A percentile compares a stretch with the other conserved stretches of the same genome.
Conservation (phyloP, 169 alveolate genomes). For the Cryptosporidium sp. region DNA sequence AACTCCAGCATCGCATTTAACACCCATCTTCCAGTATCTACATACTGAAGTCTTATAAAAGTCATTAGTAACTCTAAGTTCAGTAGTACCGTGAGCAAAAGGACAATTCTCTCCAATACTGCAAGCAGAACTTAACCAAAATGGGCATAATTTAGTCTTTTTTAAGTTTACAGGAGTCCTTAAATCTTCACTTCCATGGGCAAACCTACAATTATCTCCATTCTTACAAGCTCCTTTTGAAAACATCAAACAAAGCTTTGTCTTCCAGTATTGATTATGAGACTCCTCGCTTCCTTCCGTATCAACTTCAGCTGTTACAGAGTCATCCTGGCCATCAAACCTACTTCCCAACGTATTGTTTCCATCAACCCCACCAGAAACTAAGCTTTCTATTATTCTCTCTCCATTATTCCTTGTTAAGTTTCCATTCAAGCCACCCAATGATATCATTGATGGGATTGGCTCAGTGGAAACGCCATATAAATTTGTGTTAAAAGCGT, state of each 20-base stretch:
- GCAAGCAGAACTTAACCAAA: constrained; percentile 72
- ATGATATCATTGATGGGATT: background rate
- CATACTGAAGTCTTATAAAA: constrained; percentile 82
- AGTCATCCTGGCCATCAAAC: constrained; percentile 1
- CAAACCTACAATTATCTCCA: constrained; percentile 74
- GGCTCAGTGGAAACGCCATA: constrained; percentile 12
- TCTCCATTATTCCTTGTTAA: background rate
- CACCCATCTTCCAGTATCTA: constrained; percentile 82
- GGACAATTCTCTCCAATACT: constrained; percentile 78
- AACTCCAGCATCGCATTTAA: constrained; percentile 79
- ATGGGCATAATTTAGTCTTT: constrained; percentile 76
- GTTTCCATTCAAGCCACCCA: constrained; percentile 7
- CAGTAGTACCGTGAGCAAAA: constrained; percentile 83
- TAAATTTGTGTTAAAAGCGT: constrained; percentile 5
- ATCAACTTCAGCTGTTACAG: constrained; percentile 9
- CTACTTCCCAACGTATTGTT: background rate
- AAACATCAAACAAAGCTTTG: constrained; percentile 72
- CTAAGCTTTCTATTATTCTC: background rate
- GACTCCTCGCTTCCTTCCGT: constrained; percentile 16
- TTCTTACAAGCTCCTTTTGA: constrained; percentile 69
- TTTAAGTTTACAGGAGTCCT: constrained; percentile 75
- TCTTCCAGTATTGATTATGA: constrained; percentile 73
- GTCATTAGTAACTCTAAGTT: constrained; percentile 82
- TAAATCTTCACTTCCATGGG: constrained; percentile 76
- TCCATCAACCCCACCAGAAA: background rate